These are phyloP conservation scores for Venustampulla echinocandica DNA, from an alignment of 495 filamentous ascomycete genomes.

Conservation along the genomic window DNA sequence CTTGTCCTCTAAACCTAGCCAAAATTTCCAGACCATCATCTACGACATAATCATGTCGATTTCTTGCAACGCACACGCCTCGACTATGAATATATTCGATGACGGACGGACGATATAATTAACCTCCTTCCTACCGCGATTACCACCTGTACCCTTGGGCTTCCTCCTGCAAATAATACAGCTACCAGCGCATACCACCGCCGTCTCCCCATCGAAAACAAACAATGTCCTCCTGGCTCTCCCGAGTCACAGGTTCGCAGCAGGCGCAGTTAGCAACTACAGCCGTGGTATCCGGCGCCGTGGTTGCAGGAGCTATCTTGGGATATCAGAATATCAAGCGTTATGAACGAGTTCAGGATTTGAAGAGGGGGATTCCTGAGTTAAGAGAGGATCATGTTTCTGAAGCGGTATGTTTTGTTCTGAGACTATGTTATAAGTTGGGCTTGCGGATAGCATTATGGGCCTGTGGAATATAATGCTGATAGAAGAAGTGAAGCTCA, in stretches of 20 bases:
- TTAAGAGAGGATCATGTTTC: slow-evolving; percentile 5
- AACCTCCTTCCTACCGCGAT: not conserved
- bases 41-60: too few species aligned
- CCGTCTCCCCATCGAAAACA: slow-evolving; percentile 10
- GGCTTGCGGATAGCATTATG: too few species aligned
- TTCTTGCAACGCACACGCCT: too few species aligned
- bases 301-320: slow-evolving; percentile 63
- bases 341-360: slow-evolving; percentile 50
- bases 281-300: slow-evolving; percentile 64
- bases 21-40: too few species aligned
- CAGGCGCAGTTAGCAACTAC: slow-evolving; percentile 62
- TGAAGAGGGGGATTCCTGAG: slow-evolving; percentile 66
- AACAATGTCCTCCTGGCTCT: slow-evolving; percentile 50
- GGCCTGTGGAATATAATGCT: slow-evolving; percentile 8
- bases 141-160: not conserved
- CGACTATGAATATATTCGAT: slow-evolving; percentile 5
- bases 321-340: slow-evolving; percentile 60
- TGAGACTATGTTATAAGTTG: not conserved
- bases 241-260: slow-evolving; percentile 34
- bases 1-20: too few species aligned
- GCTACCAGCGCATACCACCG: not conserved
- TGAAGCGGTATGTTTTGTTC: slow-evolving; percentile 12
- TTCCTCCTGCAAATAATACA: slow-evolving; percentile 1
- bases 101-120: slow-evolving; percentile 19
- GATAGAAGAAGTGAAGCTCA: slow-evolving; percentile 51